Conservation (phyloP, 1,284 basidiomycete species). For the Ganoderma multipileum region DNA sequence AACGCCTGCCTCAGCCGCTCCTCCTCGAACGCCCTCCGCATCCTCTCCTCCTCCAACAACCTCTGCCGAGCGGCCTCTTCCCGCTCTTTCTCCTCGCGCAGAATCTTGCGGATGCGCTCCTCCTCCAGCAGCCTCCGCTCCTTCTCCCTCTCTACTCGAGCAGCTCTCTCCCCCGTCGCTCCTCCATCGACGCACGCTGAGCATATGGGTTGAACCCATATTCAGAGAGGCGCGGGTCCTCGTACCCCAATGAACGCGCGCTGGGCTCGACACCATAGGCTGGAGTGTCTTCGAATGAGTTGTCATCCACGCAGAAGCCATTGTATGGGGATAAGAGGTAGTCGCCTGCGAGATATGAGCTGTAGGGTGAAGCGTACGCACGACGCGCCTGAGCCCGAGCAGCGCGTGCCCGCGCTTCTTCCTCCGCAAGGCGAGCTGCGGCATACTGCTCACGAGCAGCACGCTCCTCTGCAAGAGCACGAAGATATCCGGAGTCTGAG, state of each 20-base stretch:
- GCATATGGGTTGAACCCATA: slow-evolving; percentile 28
- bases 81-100: slow-evolving; percentile 33
- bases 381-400: slow-evolving; percentile 39
- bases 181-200: slow-evolving; percentile 29
- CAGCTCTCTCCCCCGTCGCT: slow-evolving; percentile 31
- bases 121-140: slow-evolving; percentile 33
- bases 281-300: slow-evolving; percentile 15
- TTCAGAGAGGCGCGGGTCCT: slow-evolving; percentile 1
- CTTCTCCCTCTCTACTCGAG: too few species aligned
- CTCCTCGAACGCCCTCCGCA: too few species aligned
- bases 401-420: slow-evolving; percentile 40
- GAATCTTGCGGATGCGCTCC: slow-evolving; percentile 29
- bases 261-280: slow-evolving; percentile 17
- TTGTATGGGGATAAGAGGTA: slow-evolving; percentile 26
- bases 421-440: slow-evolving; percentile 40
- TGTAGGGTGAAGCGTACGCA: slow-evolving; percentile 35
- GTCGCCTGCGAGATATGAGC: slow-evolving; percentile 34
- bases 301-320: slow-evolving; percentile 19
- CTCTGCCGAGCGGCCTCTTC: slow-evolving; percentile 35
- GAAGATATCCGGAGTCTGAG: slow-evolving; percentile 37
- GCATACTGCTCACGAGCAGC: slow-evolving; percentile 40
- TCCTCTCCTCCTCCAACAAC: slow-evolving; percentile 26
- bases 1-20: slow-evolving; percentile 23
- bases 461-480: slow-evolving; percentile 41
- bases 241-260: slow-evolving; percentile 14